Evolutionary conservation across 306 rosid genomes (phyloP), one percentile per base, ranked within the genome.

Genomic region (Cicer cuneatum): DNA sequence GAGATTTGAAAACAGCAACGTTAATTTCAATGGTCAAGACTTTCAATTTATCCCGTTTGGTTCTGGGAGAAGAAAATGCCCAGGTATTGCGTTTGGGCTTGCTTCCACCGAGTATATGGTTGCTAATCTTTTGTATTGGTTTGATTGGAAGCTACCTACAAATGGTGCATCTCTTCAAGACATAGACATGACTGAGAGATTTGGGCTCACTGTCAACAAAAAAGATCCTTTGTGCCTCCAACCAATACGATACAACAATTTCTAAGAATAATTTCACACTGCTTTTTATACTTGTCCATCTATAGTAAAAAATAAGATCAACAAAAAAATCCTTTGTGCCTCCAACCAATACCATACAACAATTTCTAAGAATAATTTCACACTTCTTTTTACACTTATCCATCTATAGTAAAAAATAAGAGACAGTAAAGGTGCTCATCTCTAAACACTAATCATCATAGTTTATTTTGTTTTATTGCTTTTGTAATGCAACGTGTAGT

Each of bases 141-240:
- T 80, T 5, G 66, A 80, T 42, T 73, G 90, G 88, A 77, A 85
- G 78, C 39, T 82, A 6, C 51, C 81, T 7, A 41, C 21, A 51
- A 38, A 18, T 49, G 75, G 13, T n/a, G 65, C 3, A 4, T 8
- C 8, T 49, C 10, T 7, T 29, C 40, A 60, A 29, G 76, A 81
- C 29, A 7, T 87, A 56, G 89, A 80, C 64, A 82, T 83, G 80
- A 80, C 29, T 42, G 89, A 88, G 48, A 40, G 7, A 7, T 54
- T 1, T 42, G 85, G 85, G 6, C 15, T 83, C 56, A 72, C 72
- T 5, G 73, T 84, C 11, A n/a, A 2, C 8, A 88, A 39, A 74
- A 88, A 74, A 66, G 35, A 11, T 15, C 92, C 85, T 15, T 73
- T 88, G 4, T 13, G 14, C 60, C 54, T 79, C 3, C 7, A 79